phyloP scores from a whole-genome alignment of 192 early-diverging fungal species.

The Rhizoclosmatium sp. region DNA sequence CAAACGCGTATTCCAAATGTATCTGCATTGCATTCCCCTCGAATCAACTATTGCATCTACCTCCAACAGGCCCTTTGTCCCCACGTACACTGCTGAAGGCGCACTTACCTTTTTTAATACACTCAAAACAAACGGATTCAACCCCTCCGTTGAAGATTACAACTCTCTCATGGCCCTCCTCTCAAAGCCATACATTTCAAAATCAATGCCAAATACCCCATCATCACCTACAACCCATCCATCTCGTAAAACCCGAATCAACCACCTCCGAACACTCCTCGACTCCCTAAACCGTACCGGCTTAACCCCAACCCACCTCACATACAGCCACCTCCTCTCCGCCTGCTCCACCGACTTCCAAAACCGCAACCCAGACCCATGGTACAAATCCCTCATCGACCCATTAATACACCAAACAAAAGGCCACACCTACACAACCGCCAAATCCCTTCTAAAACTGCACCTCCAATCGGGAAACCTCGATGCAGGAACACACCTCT shows the following conservation, averaged over 20 bases:
- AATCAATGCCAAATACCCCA: no score
- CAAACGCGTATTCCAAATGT: not conserved
- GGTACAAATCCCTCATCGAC: not conserved
- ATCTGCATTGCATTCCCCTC: not conserved
- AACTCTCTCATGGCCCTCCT: conserved; percentile 24
- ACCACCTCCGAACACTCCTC: not conserved
- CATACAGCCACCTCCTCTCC: not conserved
- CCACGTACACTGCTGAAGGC: not conserved
- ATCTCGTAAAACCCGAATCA: not conserved
- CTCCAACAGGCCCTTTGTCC: not conserved
- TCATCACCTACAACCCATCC: no score
- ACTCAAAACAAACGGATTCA: conserved; percentile 11
- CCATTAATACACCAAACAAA: not conserved
- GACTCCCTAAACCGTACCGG: not conserved
- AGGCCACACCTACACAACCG: not conserved
- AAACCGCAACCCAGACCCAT: not conserved
- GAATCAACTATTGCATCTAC: not conserved
- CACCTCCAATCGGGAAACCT: not conserved
- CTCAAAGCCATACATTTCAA: not conserved
- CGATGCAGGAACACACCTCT: not conserved
- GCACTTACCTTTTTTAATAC: conserved; percentile 10
- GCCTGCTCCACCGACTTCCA: not conserved
- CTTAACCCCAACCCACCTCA: not conserved
- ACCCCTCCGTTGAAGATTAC: not conserved
- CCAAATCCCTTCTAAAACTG: not conserved